These are phyloP conservation scores for Stagonosporopsis rhizophila DNA, from an alignment of 2,329 filamentous ascomycete genomes.

Conservation along the genomic window DNA sequence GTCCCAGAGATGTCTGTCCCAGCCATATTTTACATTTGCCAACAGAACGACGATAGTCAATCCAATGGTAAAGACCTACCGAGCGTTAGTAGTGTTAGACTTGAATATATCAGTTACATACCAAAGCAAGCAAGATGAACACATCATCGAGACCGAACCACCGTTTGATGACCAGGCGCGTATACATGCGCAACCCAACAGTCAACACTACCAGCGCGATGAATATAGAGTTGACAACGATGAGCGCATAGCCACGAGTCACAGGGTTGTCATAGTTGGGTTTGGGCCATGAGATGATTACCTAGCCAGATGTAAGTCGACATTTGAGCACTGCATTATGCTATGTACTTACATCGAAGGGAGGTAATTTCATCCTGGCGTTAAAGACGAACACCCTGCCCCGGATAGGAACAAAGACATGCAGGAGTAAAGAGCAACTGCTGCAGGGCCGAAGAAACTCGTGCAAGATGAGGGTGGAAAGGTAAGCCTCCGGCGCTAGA, in stretches of 20 bases:
- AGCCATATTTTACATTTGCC: slow-evolving; percentile 52
- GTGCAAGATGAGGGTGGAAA: slow-evolving; percentile 1
- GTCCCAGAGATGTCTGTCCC: slow-evolving; percentile 55
- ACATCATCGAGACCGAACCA: slow-evolving; percentile 54
- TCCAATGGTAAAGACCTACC: slow-evolving; percentile 48
- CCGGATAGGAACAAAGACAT: slow-evolving; percentile 5
- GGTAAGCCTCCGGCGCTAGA: slow-evolving; percentile 18
- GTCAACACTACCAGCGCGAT: slow-evolving; percentile 47
- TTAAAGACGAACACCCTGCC: slow-evolving; percentile 12
- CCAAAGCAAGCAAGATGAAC: slow-evolving; percentile 51
- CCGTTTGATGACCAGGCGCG: slow-evolving; percentile 50
- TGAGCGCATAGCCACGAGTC: slow-evolving; percentile 49
- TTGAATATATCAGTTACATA: slow-evolving; percentile 21
- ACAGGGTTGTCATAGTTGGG: slow-evolving; percentile 52
- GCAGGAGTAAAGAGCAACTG: slow-evolving; percentile 13
- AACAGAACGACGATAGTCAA: slow-evolving; percentile 51
- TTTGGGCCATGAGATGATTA: slow-evolving; percentile 47
- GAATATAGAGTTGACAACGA: slow-evolving; percentile 51
- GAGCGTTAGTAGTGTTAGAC: slow-evolving; percentile 7
- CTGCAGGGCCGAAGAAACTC: slow-evolving; percentile 3
- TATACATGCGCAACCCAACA: slow-evolving; percentile 51
- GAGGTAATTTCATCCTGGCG: slow-evolving; percentile 39
- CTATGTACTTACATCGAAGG: slow-evolving; percentile 32
- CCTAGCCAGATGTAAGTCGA: slow-evolving; percentile 3
- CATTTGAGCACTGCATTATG: neutral